Evolutionary conservation across 441 rosid species (phyloP), one percentile per base, ranked within the genome.

Genomic region (Hura crepitans): DNA sequence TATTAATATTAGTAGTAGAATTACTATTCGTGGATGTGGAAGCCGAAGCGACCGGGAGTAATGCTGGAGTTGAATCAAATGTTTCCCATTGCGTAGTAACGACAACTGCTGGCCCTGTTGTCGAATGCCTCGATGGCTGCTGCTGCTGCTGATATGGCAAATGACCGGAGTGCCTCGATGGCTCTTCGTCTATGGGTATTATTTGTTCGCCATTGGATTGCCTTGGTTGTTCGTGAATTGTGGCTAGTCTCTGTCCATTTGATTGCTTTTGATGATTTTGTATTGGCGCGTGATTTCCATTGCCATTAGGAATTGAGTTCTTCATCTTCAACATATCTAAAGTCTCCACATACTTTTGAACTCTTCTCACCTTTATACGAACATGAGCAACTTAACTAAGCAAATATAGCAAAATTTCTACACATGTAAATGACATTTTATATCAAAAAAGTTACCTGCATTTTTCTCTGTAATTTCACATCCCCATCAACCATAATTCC

Each of bases 11-110:
- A 72, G 72, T 81, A 72, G 22, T 68, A 3, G 68, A 71, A 43
- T 75, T 47, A 1, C 81, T 10, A 12, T 68, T 11, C 23, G 28
- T 20, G 3, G 81, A 79, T 33, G 85, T 65, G 11, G 92, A 69
- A 46, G 86, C 71, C 33, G 78, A 65, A 27, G 85, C 66, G 39
- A 72, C 82, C 22, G 85, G 87, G 43, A 84, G 57, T 37, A 72
- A 60, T 18, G 77, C 53, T 0, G 88, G 87, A 31, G 71, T 66
- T 0, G 89, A 79, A 75, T 90, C 97, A 23, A 91, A 93, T 23
- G 89, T 88, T 83, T 93, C 96, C 98, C 98, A 93, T 62, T 88
- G 84, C 3, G 97, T 89, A 17, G 96, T 89, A 13, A 93, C 84
- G 1, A 86, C 85, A 45, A 81, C 83, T 30, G 85, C 72, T 45